phyloP scores from a whole-genome alignment of 2,329 filamentous ascomycete genomes.

The Fusarium coicis region DNA sequence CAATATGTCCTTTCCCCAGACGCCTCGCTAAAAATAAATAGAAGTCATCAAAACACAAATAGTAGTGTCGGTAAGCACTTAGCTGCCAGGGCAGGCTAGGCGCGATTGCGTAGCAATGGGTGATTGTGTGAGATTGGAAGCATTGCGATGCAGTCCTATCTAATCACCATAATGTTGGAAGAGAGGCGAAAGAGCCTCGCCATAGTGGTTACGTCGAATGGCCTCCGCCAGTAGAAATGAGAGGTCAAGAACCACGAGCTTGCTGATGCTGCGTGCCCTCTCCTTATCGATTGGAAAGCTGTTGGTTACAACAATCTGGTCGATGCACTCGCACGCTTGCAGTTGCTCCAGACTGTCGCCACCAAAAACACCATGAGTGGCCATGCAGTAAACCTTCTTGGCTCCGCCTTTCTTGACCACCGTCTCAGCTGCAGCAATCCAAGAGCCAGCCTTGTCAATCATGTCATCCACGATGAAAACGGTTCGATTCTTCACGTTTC shows the following conservation, averaged over 20 bases:
- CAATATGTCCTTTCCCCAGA: constrained; percentile 43
- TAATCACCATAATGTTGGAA: constrained; percentile 75
- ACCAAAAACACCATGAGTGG: constrained; percentile 94
- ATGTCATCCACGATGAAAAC: constrained; percentile 98
- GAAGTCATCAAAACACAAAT: constrained; percentile 31
- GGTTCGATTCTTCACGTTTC: constrained; percentile 86
- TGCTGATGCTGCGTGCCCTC: constrained; percentile 76
- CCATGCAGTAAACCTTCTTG: constrained; percentile 96
- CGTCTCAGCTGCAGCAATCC: constrained; percentile 97
- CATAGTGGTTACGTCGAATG: constrained; percentile 95
- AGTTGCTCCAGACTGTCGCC: constrained; percentile 90
- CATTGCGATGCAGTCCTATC: constrained; percentile 27
- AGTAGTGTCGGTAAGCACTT: constrained; percentile 26
- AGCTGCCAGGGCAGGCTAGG: constrained; percentile 8
- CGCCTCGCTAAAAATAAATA: constrained; percentile 51
- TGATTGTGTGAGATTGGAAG: constrained; percentile 11
- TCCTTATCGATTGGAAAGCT: constrained; percentile 90
- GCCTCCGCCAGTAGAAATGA: constrained; percentile 90
- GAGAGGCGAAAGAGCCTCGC: constrained; percentile 79
- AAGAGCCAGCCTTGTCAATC: constrained; percentile 96
- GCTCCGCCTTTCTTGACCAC: constrained; percentile 93
- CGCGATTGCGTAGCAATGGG: constrained; percentile 14
- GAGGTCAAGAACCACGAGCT: constrained; percentile 89
- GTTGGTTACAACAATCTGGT: constrained; percentile 95
- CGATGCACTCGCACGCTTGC: constrained; percentile 91